These are phyloP conservation scores for Aspergillus puulaauensis DNA, from an alignment of 2,329 filamentous ascomycete genomes.

Conservation along the genomic window DNA sequence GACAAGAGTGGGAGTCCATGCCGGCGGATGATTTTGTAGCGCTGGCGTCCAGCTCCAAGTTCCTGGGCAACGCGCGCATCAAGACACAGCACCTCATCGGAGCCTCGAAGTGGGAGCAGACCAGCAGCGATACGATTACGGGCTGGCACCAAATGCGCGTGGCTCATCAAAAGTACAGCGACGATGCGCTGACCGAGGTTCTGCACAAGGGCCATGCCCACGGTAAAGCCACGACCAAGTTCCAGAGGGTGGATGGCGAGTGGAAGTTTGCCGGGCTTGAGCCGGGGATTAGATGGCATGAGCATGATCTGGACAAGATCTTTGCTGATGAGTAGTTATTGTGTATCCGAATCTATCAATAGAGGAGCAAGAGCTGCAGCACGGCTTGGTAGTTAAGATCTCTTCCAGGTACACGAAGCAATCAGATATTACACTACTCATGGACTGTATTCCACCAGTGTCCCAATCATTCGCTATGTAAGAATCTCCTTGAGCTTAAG, in stretches of 20 bases:
- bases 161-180: background rate
- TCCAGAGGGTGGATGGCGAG: background rate
- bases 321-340: background rate
- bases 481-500: too few relatives aligned
- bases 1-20: background rate
- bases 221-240: background rate
- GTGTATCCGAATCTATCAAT: background rate
- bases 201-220: background rate
- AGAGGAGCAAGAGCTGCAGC: too few relatives aligned
- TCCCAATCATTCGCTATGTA: too few relatives aligned
- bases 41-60: background rate
- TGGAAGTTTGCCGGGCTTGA: background rate
- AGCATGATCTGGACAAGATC: background rate
- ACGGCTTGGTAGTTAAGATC: too few relatives aligned
- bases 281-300: background rate
- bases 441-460: too few relatives aligned
- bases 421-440: too few relatives aligned
- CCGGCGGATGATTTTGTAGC: background rate
- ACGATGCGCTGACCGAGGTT: background rate
- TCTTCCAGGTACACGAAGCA: too few relatives aligned
- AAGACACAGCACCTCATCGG: background rate
- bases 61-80: background rate
- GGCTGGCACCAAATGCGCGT: background rate
- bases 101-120: background rate
- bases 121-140: background rate